Base-by-base conservation (phyloP, 129 eudicot species). In the Chrysanthemum makinoi region DNA sequence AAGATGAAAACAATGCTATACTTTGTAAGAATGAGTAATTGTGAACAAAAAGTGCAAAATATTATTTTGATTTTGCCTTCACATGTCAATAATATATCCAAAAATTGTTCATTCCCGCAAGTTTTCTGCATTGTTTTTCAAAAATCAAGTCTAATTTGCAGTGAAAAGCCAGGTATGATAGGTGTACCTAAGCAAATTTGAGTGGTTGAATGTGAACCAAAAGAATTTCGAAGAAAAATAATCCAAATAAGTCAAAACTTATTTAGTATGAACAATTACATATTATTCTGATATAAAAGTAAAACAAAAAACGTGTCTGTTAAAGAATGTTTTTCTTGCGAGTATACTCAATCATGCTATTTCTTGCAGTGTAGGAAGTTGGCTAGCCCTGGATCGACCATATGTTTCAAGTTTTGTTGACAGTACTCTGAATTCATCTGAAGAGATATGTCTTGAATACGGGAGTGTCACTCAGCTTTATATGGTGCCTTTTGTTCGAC, bases 381-480 rank as follows among this genome's bases (percentile, higher is more conserved):
- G 85, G 95, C 87, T 94, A 70, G 98, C 97, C 13, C 69, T 94
- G 57, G 97, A 90, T 81, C 77, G 75, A 75, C 98, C 98, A 35
- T 94, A 77, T 79, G 69, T 94, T 69, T 82, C 96, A 82, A 80
- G 80, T 72, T 74, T 80, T 64, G 26, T 52, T 11, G 90, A 86
- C 15, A 73, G 82, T 74, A 77, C 64, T 69, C 56, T 82, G 15
- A 86, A 89, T 78, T 62, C 90, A 70, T 17, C 64, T 66, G 83
- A 77, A 74, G 91, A 83, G 62, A 64, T 86, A 70, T 87, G 93
- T 82, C 97, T 94, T 73, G 98, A 94, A 84, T 89, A 94, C 68
- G 97, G 97, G 72, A 94, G 96, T 86, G 90, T 82, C 30, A 89
- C 99, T 59, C 99, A 89, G 63, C 72, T 94, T 39, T 94, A 90